These are phyloP conservation scores for Protomyces inundatus DNA, from an alignment of 1,139 yeast genomes.

Conservation along the genomic window DNA sequence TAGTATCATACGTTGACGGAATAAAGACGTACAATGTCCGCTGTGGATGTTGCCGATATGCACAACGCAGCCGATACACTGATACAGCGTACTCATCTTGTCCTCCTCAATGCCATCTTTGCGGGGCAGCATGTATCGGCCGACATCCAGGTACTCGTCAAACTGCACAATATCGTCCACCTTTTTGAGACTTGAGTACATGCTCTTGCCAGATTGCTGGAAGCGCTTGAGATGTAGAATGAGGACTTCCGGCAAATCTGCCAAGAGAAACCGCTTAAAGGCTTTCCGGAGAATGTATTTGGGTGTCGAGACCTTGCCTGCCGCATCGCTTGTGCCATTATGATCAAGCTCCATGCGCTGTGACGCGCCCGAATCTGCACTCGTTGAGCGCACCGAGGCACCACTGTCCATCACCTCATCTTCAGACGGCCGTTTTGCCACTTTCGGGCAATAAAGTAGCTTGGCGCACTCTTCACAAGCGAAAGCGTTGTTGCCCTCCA, in stretches of 20 bases:
- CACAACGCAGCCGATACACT: slow-evolving; percentile 28
- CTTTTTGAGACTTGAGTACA: slow-evolving; percentile 26
- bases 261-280: slow-evolving; percentile 28
- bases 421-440: neutral
- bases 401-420: neutral
- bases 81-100: slow-evolving; percentile 4
- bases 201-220: slow-evolving; percentile 24
- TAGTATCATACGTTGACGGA: neutral
- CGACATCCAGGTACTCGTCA: slow-evolving; percentile 24
- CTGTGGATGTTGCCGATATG: slow-evolving; percentile 28
- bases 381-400: neutral
- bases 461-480: slow-evolving; percentile 31
- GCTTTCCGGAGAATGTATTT: slow-evolving; percentile 26
- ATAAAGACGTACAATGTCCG: slow-evolving; percentile 23
- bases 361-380: neutral
- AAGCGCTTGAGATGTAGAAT: slow-evolving; percentile 29
- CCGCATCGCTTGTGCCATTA: neutral
- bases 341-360: neutral
- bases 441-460: neutral
- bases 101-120: neutral
- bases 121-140: slow-evolving; percentile 26
- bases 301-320: neutral
- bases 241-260: slow-evolving; percentile 27
- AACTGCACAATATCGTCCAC: slow-evolving; percentile 27
- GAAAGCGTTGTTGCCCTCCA: slow-evolving; percentile 28